A percentile compares a stretch with the other conserved stretches of the same genome.
These are phyloP conservation scores for Bacidia gigantensis DNA, from an alignment of 495 filamentous ascomycete genomes.

Conservation along the genomic window DNA sequence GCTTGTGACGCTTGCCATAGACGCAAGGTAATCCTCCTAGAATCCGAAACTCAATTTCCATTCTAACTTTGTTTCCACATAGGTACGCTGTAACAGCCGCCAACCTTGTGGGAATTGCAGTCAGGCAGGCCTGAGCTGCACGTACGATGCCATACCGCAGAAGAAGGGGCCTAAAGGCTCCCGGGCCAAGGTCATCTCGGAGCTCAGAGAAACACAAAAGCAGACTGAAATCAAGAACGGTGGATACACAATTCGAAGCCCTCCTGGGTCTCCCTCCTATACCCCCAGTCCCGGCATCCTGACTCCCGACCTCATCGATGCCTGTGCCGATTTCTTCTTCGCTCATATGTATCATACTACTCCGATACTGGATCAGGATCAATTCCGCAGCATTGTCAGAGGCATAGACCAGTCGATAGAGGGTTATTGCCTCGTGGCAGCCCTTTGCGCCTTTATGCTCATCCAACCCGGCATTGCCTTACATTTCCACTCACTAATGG, in stretches of 20 bases:
- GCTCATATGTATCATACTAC: constrained; percentile 69
- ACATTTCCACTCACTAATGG: constrained; percentile 37
- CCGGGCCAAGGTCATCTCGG: constrained; percentile 68
- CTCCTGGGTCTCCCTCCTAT: constrained; percentile 28
- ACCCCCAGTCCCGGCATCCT: constrained; percentile 43
- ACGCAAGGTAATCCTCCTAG: constrained; percentile 62
- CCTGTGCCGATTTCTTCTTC: constrained; percentile 74
- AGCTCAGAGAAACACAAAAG: constrained; percentile 53
- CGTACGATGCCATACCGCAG: constrained; percentile 70
- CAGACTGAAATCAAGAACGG: constrained; percentile 25
- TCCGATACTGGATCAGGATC: constrained; percentile 60
- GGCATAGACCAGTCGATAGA: constrained; percentile 50
- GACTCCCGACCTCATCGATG: constrained; percentile 44
- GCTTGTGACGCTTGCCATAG: constrained; percentile 76
- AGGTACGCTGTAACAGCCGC: constrained; percentile 19
- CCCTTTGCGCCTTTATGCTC: constrained; percentile 72
- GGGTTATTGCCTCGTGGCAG: constrained; percentile 65
- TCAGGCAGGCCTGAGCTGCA: constrained; percentile 56
- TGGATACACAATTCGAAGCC: constrained; percentile 27
- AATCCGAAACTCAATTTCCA: neutral
- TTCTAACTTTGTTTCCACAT: neutral
- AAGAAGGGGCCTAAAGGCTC: constrained; percentile 79
- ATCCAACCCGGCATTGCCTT: constrained; percentile 64
- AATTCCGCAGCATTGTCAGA: constrained; percentile 49
- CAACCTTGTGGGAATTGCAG: constrained; percentile 27